phyloP scores from a whole-genome alignment of 169 alveolate genomes.

The Plasmodium fragile region DNA sequence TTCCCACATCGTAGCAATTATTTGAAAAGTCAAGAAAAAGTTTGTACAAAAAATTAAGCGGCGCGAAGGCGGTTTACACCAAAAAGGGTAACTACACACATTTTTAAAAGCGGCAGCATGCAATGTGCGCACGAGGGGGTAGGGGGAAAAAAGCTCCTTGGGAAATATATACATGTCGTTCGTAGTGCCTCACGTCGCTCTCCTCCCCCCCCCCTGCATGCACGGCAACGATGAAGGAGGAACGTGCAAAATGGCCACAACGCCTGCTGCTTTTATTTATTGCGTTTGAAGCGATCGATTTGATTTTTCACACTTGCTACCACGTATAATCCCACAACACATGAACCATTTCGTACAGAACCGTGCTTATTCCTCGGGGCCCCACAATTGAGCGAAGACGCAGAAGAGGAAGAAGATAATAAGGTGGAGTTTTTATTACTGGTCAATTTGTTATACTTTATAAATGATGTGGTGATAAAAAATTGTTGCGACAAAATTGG shows the following conservation, averaged over 20 bases:
- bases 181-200: neutral
- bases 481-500: constrained; percentile 54
- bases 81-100: constrained; percentile 44
- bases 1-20: constrained; percentile 7
- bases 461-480: constrained; percentile 58
- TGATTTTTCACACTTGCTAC: neutral
- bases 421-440: constrained; percentile 26
- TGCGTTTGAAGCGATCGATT: neutral
- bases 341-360: constrained; percentile 1
- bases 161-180: neutral
- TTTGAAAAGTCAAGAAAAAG: constrained; percentile 62
- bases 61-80: constrained; percentile 38
- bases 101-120: neutral
- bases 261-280: neutral
- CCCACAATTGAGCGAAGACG: constrained; percentile 63
- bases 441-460: constrained; percentile 42
- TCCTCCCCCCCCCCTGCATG: neutral
- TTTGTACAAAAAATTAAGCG: constrained; percentile 63
- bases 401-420: neutral
- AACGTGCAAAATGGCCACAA: neutral
- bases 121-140: neutral
- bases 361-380: constrained; percentile 70
- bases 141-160: neutral
- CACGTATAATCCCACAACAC: neutral
- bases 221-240: neutral